These are phyloP conservation scores for Plasmodium fragile DNA, from an alignment of 169 alveolate genomes.

Conservation along the genomic window DNA sequence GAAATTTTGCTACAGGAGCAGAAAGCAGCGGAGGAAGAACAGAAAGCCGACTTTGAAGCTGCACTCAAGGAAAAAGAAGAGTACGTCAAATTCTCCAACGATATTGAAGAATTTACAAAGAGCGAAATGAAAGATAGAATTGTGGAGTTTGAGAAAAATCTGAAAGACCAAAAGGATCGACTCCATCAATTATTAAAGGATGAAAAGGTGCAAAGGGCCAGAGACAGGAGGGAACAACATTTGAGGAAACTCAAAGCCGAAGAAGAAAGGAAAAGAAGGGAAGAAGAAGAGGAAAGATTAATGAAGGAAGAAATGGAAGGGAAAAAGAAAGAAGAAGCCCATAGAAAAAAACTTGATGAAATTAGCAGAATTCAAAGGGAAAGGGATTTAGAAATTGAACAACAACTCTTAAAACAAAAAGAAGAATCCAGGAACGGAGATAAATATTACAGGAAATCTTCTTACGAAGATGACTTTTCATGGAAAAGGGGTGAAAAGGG, in stretches of 20 bases:
- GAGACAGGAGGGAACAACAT: conserved; percentile 83
- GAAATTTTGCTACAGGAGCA: conserved; percentile 81
- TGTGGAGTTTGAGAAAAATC: conserved; percentile 79
- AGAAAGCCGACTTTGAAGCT: conserved; percentile 81
- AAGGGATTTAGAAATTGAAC: conserved; percentile 81
- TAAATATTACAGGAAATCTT: conserved; percentile 29
- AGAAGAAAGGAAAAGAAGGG: conserved; percentile 86
- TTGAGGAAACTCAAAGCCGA: conserved; percentile 79
- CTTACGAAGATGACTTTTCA: conserved; percentile 51
- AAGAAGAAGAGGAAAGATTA: conserved; percentile 86
- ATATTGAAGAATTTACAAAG: conserved; percentile 81
- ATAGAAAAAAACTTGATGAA: conserved; percentile 77
- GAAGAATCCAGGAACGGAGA: conserved; percentile 63
- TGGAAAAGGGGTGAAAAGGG: conserved; percentile 61
- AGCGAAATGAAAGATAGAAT: conserved; percentile 76
- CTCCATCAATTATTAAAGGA: conserved; percentile 65
- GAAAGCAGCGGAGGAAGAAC: conserved; percentile 82
- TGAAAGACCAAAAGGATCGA: conserved; percentile 66
- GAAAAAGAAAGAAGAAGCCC: conserved; percentile 80
- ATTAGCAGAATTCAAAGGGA: conserved; percentile 78
- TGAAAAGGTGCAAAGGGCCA: conserved; percentile 87
- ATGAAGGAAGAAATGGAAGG: conserved; percentile 81
- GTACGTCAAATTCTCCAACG: conserved; percentile 76
- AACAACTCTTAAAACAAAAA: conserved; percentile 33
- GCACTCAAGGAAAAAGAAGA: conserved; percentile 80